These are phyloP conservation scores for Phialophora tarda DNA, from an alignment of 2,329 filamentous ascomycete genomes.

Conservation along the genomic window DNA sequence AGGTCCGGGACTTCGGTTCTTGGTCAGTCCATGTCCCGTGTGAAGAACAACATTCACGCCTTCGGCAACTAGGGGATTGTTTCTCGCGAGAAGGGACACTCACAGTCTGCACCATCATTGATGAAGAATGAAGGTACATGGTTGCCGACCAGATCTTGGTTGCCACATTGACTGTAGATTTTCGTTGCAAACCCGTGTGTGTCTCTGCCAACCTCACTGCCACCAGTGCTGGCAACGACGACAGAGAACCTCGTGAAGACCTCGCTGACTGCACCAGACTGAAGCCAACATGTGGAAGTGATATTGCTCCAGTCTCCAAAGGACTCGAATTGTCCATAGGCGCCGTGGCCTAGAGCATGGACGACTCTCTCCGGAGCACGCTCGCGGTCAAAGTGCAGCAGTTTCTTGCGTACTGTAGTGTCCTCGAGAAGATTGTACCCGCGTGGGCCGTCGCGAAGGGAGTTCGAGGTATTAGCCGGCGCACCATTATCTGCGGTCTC, in stretches of 20 bases:
- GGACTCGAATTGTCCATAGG: conserved; percentile 64
- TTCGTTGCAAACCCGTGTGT: conserved; percentile 58
- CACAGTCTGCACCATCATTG: conserved; percentile 49
- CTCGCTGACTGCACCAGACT: conserved; percentile 24
- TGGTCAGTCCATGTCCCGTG: not conserved
- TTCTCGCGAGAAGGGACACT: not conserved
- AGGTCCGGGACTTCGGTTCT: conserved; percentile 45
- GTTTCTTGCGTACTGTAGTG: conserved; percentile 73
- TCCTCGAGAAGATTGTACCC: conserved; percentile 74
- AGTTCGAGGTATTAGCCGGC: conserved; percentile 70
- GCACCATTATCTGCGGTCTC: conserved; percentile 70
- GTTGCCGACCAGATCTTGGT: conserved; percentile 57
- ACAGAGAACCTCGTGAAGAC: conserved; percentile 51
- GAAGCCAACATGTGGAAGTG: conserved; percentile 32
- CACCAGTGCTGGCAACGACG: conserved; percentile 53
- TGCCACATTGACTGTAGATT: conserved; percentile 59
- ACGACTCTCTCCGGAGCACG: conserved; percentile 67
- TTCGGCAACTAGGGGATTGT: no score
- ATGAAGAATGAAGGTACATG: conserved; percentile 53
- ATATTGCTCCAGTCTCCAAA: conserved; percentile 32
- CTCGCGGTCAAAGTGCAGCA: conserved; percentile 66
- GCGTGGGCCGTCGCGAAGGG: conserved; percentile 68
- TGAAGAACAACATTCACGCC: not conserved
- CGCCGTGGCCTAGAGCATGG: conserved; percentile 63
- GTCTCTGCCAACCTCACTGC: conserved; percentile 56